Conservation (phyloP, 1,284 basidiomycete genomes). For the Cryptococcus floricola region DNA sequence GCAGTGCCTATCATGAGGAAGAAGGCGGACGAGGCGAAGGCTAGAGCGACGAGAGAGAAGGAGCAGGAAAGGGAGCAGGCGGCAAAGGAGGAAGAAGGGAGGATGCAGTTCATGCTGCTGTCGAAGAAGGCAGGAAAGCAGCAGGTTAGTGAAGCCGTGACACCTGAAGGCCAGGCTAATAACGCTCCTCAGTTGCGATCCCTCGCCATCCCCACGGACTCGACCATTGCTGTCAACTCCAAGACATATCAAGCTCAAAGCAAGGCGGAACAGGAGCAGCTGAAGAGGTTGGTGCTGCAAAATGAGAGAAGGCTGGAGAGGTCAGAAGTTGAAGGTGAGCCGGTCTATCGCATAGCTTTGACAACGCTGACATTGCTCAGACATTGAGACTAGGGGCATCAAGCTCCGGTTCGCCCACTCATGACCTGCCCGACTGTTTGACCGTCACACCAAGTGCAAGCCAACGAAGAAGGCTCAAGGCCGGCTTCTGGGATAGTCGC, state of each 20-base stretch:
- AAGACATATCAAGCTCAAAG: constrained; percentile 84
- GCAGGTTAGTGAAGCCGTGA: constrained; percentile 57
- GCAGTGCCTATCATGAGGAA: constrained; percentile 63
- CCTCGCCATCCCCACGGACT: constrained; percentile 79
- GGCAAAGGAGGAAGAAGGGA: constrained; percentile 32
- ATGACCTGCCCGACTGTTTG: not conserved
- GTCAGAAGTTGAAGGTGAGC: constrained; percentile 42
- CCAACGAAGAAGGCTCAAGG: too few species aligned
- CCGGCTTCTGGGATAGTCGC: too few species aligned
- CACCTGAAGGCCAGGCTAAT: not conserved
- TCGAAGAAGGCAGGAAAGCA: constrained; percentile 92
- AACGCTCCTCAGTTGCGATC: constrained; percentile 61
- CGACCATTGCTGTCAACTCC: constrained; percentile 82
- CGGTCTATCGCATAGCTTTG: not conserved
- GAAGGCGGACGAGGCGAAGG: constrained; percentile 55
- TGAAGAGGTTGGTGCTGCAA: constrained; percentile 74
- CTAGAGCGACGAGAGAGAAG: not conserved
- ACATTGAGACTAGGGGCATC: constrained; percentile 15
- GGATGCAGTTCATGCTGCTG: constrained; percentile 89
- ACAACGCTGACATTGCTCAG: not conserved
- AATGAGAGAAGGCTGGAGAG: constrained; percentile 51
- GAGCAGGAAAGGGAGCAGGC: not conserved
- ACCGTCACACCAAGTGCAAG: not conserved
- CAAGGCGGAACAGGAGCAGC: constrained; percentile 88
- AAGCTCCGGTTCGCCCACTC: constrained; percentile 11